Evolutionary conservation across 768 basidiomycete species (phyloP).

Genomic region (Tulasnella sp.): DNA sequence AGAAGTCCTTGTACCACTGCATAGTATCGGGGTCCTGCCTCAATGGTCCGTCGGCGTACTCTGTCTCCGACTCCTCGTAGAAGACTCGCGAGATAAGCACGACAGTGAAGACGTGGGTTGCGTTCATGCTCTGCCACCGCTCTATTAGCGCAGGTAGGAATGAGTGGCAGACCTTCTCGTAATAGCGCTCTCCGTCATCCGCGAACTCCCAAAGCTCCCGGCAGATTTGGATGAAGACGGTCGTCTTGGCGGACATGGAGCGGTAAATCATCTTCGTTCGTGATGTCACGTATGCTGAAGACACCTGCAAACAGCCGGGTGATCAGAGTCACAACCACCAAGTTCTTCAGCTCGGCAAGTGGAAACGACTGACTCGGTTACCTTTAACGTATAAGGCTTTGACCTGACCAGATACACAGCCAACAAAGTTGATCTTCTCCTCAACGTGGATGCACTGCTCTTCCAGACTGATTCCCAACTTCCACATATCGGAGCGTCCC

Average conservation of each 20-base stretch:
- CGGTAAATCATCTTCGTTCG: constrained; percentile 84
- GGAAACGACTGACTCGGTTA: constrained; percentile 39
- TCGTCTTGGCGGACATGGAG: constrained; percentile 82
- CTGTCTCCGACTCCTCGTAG: constrained; percentile 71
- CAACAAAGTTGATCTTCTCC: constrained; percentile 79
- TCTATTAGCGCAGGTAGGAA: constrained; percentile 84
- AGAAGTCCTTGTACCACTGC: constrained; percentile 89
- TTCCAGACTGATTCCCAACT: constrained; percentile 70
- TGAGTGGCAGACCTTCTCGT: constrained; percentile 96
- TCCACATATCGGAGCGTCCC: constrained; percentile 95
- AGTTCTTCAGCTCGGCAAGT: not conserved
- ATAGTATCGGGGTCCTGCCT: constrained; percentile 57
- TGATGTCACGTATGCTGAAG: constrained; percentile 67
- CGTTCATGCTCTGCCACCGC: constrained; percentile 72
- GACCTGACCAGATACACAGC: constrained; percentile 72
- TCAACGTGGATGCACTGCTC: constrained; percentile 73
- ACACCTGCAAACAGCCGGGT: constrained; percentile 40
- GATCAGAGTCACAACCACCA: not conserved
- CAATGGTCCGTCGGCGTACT: constrained; percentile 75
- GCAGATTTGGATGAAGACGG: constrained; percentile 93
- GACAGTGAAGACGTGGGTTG: constrained; percentile 90
- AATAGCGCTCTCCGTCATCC: constrained; percentile 89
- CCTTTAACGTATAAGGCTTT: constrained; percentile 64
- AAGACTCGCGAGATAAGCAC: constrained; percentile 88
- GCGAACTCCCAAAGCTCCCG: constrained; percentile 95